Conservation (phyloP, 148 eudicot species). For the Chenopodium album region DNA sequence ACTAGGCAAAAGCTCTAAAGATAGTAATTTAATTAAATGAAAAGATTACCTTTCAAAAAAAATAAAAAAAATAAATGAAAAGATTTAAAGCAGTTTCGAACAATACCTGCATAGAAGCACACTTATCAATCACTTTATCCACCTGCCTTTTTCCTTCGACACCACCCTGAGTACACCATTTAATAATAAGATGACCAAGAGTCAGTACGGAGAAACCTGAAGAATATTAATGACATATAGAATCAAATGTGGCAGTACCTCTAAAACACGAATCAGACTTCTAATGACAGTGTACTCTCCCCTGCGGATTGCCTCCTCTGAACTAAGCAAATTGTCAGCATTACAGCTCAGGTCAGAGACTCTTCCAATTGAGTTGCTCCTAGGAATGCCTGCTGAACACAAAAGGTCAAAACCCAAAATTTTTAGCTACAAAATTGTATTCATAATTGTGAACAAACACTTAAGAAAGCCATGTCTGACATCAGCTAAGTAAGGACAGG, state of each 20-base stretch:
- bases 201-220: not conserved
- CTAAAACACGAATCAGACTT: conserved; percentile 89
- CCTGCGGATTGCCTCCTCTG: conserved; percentile 84
- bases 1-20: not conserved
- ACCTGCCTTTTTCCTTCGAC: conserved; percentile 96
- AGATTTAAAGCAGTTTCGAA: conserved; percentile 10
- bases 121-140: conserved; percentile 90
- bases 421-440: not conserved
- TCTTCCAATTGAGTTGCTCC: conserved; percentile 69
- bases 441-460: not conserved
- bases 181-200: conserved; percentile 22
- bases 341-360: conserved; percentile 54
- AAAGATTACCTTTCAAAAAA: not conserved
- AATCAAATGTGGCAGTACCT: conserved; percentile 42
- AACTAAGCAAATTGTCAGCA: conserved; percentile 52
- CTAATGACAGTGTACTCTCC: conserved; percentile 94
- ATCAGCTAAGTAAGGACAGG: not conserved
- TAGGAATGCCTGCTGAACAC: conserved; percentile 62
- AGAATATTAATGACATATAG: conserved; percentile 9
- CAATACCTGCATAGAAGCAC: conserved; percentile 94
- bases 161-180: conserved; percentile 65
- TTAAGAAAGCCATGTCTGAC: not conserved
- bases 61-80: not conserved
- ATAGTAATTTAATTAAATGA: not conserved
- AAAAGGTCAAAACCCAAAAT: conserved; percentile 12